These are phyloP conservation scores for Arthrobotrys iridis DNA, from an alignment of 2,329 filamentous ascomycete species.

Conservation along the genomic window DNA sequence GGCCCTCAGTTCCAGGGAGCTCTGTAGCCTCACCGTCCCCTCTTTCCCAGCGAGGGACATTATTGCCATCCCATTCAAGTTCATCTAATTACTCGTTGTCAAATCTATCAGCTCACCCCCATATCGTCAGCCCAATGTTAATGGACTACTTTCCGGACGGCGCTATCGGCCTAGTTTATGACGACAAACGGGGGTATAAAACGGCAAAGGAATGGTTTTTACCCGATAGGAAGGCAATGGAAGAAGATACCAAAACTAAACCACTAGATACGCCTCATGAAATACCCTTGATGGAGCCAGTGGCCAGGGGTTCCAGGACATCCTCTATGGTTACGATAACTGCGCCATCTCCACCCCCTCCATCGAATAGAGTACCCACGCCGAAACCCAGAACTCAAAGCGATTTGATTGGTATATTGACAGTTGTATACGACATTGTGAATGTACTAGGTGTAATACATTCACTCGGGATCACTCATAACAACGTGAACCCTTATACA, in stretches of 20 bases:
- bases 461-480: slow-evolving; percentile 57
- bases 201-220: slow-evolving; percentile 58
- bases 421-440: slow-evolving; percentile 57
- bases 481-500: slow-evolving; percentile 58
- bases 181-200: slow-evolving; percentile 54
- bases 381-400: slow-evolving; percentile 58
- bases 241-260: slow-evolving; percentile 22
- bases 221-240: slow-evolving; percentile 54
- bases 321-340: slow-evolving; percentile 36
- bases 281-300: slow-evolving; percentile 20
- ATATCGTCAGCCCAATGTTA: slow-evolving; percentile 55
- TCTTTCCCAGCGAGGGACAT: slow-evolving; percentile 28
- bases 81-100: slow-evolving; percentile 44
- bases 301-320: slow-evolving; percentile 27
- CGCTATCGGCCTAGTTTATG: slow-evolving; percentile 57
- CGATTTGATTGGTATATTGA: slow-evolving; percentile 58
- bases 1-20: slow-evolving; percentile 46
- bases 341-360: slow-evolving; percentile 30
- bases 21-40: slow-evolving; percentile 46
- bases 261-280: slow-evolving; percentile 25
- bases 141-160: slow-evolving; percentile 59
- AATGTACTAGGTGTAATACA: slow-evolving; percentile 57
- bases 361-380: slow-evolving; percentile 45
- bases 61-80: slow-evolving; percentile 39
- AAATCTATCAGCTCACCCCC: slow-evolving; percentile 53